Conservation (phyloP, 768 basidiomycete species). For the Lactarius pseudohatsudake region DNA sequence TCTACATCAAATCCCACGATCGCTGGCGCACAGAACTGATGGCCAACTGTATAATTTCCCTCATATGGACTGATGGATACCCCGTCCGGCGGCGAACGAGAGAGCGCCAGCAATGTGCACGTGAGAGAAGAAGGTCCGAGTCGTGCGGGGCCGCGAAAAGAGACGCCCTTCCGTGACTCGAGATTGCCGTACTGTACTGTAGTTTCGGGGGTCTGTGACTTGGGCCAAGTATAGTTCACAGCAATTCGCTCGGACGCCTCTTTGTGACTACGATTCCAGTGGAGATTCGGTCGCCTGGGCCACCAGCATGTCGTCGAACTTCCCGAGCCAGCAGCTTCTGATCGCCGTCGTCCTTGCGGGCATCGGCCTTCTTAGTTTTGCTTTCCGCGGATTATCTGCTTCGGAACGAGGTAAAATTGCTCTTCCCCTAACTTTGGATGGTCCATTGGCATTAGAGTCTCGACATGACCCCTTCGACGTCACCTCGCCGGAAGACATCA, state of each 20-base stretch:
- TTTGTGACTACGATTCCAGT: neutral
- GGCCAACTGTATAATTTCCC: too few relatives aligned
- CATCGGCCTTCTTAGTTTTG: constrained; percentile 46
- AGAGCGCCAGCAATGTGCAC: too few relatives aligned
- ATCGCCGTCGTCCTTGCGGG: constrained; percentile 49
- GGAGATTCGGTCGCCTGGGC: neutral
- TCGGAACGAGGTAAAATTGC: constrained; percentile 52
- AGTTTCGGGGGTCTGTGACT: too few relatives aligned
- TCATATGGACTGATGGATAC: too few relatives aligned
- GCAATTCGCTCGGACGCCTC: neutral
- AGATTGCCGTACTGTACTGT: too few relatives aligned
- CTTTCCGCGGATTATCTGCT: constrained; percentile 42
- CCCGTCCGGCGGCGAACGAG: too few relatives aligned
- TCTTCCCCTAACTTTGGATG: constrained; percentile 41
- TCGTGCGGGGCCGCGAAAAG: too few relatives aligned
- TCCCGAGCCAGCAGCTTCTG: constrained; percentile 50
- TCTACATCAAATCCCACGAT: too few relatives aligned
- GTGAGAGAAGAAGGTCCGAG: too few relatives aligned
- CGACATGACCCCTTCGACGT: constrained; percentile 65
- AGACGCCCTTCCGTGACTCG: too few relatives aligned
- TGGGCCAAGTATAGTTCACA: too few relatives aligned
- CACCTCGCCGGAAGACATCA: constrained; percentile 60
- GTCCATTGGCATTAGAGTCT: constrained; percentile 29
- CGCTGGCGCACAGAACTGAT: too few relatives aligned
- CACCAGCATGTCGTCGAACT: constrained; percentile 49